Conservation (phyloP, 768 basidiomycete species). For the Leccinum obscurum region DNA sequence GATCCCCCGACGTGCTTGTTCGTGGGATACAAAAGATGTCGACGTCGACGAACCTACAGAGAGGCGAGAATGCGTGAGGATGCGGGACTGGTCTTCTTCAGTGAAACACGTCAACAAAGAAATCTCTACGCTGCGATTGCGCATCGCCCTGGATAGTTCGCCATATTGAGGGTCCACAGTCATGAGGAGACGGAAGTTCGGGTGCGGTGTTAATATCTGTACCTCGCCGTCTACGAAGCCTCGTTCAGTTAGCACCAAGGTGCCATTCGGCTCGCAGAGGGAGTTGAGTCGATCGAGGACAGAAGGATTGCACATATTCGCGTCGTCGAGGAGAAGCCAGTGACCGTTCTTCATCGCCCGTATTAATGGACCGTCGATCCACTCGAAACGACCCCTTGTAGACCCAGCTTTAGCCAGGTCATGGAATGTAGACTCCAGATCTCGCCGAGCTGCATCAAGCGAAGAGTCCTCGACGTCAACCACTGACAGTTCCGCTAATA, state of each 20-base stretch:
- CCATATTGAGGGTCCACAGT: conserved; percentile 87
- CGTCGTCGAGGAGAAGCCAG: conserved; percentile 90
- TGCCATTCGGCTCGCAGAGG: conserved; percentile 86
- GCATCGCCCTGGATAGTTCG: conserved; percentile 96
- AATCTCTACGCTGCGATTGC: conserved; percentile 93
- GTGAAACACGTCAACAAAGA: conserved; percentile 42
- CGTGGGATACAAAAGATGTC: conserved; percentile 16
- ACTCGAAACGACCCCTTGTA: conserved; percentile 70
- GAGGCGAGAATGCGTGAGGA: conserved; percentile 52
- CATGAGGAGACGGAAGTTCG: conserved; percentile 92
- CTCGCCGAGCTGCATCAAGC: conserved; percentile 14
- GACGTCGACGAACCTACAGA: conserved; percentile 29
- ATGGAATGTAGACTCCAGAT: conserved; percentile 24
- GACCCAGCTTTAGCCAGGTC: conserved; percentile 26
- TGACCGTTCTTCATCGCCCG: conserved; percentile 81
- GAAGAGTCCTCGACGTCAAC: conserved; percentile 10
- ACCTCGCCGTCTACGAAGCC: conserved; percentile 79
- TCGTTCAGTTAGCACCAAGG: conserved; percentile 83
- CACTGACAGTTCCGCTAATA: conserved; percentile 32
- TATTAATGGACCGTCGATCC: conserved; percentile 93
- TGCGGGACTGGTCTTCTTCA: conserved; percentile 47
- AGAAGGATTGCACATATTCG: conserved; percentile 93
- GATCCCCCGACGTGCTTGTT: conserved; percentile 30
- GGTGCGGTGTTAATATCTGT: conserved; percentile 77
- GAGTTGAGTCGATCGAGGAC: conserved; percentile 97